Evolutionary conservation across 75 land plant genomes (phyloP), one percentile per base, ranked within the genome.

Genomic region (Cryptomeria japonica): DNA sequence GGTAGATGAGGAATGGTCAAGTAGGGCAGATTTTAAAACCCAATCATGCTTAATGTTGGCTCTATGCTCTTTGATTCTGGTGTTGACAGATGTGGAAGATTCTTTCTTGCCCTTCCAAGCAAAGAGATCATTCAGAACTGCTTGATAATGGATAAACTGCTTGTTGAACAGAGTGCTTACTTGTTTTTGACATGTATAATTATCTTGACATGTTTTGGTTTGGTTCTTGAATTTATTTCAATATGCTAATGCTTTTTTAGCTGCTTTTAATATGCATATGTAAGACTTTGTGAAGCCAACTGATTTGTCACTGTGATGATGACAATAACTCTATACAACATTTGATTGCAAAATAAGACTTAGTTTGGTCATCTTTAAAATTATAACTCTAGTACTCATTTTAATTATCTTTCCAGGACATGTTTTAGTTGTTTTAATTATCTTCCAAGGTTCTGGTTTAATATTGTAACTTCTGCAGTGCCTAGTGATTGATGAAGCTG

Each of bases 401-500:
- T n/a, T n/a, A n/a, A n/a, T n/a, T n/a, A n/a, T n/a, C n/a, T n/a
- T n/a, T n/a, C n/a, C n/a, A n/a, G n/a, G n/a, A 25, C 14, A 75
- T 75, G 38, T 75, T 75, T 11, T 16, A 75, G 16, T 75, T 73
- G 77, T 73, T 75, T 75, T 34, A 64, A 75, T 75, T 75, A 13
- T 64, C 44, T 41, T 85, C 22, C n/a, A 55, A 36, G 5, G 15
- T 55, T 56, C 28, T 51, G 86, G 25, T 80, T 10, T 85, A 51
- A 91, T 46, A 83, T 85, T 51, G 84, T 46, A 78, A 13, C 89
- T 44, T 51, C 32, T 90, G 87, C 92, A 97, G 97, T 95, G 94
- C 85, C 92, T 97, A 38, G 87, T 97, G 1, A 96, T 97, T 88
- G 99, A 97, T 94, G 99, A 97, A 92, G 99, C 99, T 87, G 99